A percentile compares a stretch with the other conserved stretches of the same genome.
Conservation (phyloP, 148 eudicot species). For the Camellia granthamiana region DNA sequence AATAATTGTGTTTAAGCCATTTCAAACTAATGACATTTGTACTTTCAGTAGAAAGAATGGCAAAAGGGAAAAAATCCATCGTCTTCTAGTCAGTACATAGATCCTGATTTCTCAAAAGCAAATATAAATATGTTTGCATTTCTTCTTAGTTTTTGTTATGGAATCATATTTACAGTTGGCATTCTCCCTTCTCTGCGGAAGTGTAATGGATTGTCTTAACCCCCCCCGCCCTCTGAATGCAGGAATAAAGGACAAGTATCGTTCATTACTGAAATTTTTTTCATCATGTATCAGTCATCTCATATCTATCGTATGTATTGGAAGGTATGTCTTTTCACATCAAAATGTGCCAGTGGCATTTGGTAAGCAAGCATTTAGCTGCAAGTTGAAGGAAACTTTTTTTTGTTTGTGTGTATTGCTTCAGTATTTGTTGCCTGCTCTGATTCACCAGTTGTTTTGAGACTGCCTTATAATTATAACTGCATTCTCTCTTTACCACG, state of each 20-base stretch:
- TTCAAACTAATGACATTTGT: background rate
- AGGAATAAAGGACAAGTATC: slow-evolving; percentile 55
- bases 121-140: background rate
- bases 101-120: background rate
- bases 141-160: background rate
- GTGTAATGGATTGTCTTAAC: background rate
- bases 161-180: background rate
- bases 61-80: background rate
- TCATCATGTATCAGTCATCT: slow-evolving; percentile 47
- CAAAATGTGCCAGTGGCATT: background rate
- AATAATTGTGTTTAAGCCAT: background rate
- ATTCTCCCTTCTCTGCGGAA: background rate
- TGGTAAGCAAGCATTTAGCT: background rate
- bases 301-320: slow-evolving; percentile 37
- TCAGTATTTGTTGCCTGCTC: background rate
- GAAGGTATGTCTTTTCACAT: slow-evolving; percentile 44
- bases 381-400: background rate
- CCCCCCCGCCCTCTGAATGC: slow-evolving; percentile 1
- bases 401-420: background rate
- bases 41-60: background rate
- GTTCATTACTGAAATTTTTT: slow-evolving; percentile 42
- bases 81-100: background rate
- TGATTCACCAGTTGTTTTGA: background rate
- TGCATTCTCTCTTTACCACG: background rate
- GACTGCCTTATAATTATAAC: background rate